These are phyloP conservation scores for Raphanus sativus DNA, from an alignment of 345 rosid genomes.

Conservation along the genomic window DNA sequence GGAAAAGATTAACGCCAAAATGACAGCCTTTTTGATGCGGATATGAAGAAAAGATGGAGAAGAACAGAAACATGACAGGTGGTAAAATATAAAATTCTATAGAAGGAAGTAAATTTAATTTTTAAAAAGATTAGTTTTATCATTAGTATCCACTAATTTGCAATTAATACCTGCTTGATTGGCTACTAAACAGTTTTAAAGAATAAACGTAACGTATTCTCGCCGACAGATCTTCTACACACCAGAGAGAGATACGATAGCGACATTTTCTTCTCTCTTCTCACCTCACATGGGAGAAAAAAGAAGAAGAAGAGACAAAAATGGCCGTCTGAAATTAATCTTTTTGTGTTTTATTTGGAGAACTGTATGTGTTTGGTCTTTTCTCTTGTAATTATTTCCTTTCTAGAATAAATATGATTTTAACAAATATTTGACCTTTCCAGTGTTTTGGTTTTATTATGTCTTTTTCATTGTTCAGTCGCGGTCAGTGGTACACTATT, in stretches of 20 bases:
- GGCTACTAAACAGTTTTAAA: constrained; percentile 3
- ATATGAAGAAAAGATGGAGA: constrained; percentile 4
- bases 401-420: background rate
- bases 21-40: constrained; percentile 30
- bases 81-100: background rate
- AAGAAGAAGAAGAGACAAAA: background rate
- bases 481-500: background rate
- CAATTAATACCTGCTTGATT: constrained; percentile 4
- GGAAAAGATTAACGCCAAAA: constrained; percentile 19
- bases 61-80: constrained; percentile 3
- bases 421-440: background rate
- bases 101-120: background rate
- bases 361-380: constrained; percentile 22
- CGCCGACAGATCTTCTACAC: constrained; percentile 28
- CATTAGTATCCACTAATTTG: constrained; percentile 27
- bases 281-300: background rate
- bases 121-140: background rate
- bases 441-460: constrained; percentile 22
- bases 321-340: constrained; percentile 11
- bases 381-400: background rate
- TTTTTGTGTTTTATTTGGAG: constrained; percentile 18
- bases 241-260: background rate
- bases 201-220: constrained; percentile 25
- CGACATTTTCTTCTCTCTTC: background rate
- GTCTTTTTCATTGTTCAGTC: constrained; percentile 15